Base-by-base conservation (phyloP, 345 rosid genomes). In the Bruguiera parviflora region DNA sequence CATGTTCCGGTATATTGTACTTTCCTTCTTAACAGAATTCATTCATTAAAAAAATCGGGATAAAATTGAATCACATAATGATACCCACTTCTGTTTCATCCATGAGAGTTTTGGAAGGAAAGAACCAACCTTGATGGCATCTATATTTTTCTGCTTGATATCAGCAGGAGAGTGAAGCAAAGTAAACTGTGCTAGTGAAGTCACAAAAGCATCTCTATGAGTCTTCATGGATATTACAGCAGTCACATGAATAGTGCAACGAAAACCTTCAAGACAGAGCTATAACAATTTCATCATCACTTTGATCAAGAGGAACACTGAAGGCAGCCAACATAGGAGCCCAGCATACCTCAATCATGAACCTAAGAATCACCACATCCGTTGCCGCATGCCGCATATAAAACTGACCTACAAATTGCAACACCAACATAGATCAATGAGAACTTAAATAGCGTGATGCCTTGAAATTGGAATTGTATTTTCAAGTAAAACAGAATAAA, bases 241-340 rank as follows among this genome's bases (percentile, higher is more conserved):
- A 71, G 99, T 92, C 35, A 96, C 97, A 79, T 89, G 99, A 71
- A 96, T 89, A 51, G 99, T 98, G 75, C 52, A 75, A 61, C 89
- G 97, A 73, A 96, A 89, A 66, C 99, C 99, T 81, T 96, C 94
- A 68, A 96, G 92, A 81, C 99, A 96, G 62, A 71, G 88, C 77
- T 84, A 94, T 83, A 72, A 92, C 80, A 28, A 89, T 89, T 77
- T 90, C 91, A 79, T 92, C 96, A 65, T 89, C 99, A 80, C 98
- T 92, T 83, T 87, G 98, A 77, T 96, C 97, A 57, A 96, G 94
- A 61, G 98, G 99, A 70, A 96, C 98, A 70, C 99, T 96, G 85
- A 96, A 92, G 76, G 99, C 99, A 70, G 99, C 99, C 88, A 96
- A 73, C 99, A 96, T 92, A 53, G 97, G 98, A 78, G 98, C 99